Conservation (phyloP, 192 early-diverging fungal genomes). For the Coemansia sp. region DNA sequence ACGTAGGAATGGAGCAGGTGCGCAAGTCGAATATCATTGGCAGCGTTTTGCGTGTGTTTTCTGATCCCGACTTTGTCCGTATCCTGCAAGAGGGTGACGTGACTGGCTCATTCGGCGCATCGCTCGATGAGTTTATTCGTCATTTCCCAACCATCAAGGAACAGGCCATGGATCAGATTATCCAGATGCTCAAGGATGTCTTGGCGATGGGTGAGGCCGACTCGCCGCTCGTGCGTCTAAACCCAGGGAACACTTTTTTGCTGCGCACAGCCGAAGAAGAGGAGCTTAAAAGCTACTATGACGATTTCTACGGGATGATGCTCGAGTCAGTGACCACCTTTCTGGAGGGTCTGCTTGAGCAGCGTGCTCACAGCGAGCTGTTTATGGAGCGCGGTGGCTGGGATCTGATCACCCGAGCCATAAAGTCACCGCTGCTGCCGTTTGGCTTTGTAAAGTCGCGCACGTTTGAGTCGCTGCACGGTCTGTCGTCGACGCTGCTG, state of each 20-base stretch:
- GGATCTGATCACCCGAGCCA: constrained; percentile 41
- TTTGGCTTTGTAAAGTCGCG: constrained; percentile 55
- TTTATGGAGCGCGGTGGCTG: constrained; percentile 53
- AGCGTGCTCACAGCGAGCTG: constrained; percentile 40
- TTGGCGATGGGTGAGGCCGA: constrained; percentile 59
- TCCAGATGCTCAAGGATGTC: constrained; percentile 67
- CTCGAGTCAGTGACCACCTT: constrained; percentile 56
- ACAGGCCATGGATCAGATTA: constrained; percentile 68
- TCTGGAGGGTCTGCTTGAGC: constrained; percentile 52
- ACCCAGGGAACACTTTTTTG: constrained; percentile 49
- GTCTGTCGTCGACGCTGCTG: constrained; percentile 43
- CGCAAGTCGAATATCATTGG: constrained; percentile 67
- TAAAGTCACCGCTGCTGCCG: constrained; percentile 50
- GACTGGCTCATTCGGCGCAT: constrained; percentile 77
- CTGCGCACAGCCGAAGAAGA: constrained; percentile 46
- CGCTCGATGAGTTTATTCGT: constrained; percentile 93
- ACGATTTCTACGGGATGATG: constrained; percentile 61
- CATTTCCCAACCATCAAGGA: constrained; percentile 88
- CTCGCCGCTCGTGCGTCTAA: constrained; percentile 25
- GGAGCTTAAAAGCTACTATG: constrained; percentile 49
- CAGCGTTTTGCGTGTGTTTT: constrained; percentile 76
- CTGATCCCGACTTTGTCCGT: constrained; percentile 71
- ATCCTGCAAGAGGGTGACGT: constrained; percentile 81
- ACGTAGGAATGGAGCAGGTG: constrained; percentile 81
- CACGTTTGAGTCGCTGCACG: constrained; percentile 49